Percentiles rank a stretch among this genome's conserved stretches.
phyloP scores from a whole-genome alignment of 768 basidiomycete genomes.

The Naematelia aurantialba region DNA sequence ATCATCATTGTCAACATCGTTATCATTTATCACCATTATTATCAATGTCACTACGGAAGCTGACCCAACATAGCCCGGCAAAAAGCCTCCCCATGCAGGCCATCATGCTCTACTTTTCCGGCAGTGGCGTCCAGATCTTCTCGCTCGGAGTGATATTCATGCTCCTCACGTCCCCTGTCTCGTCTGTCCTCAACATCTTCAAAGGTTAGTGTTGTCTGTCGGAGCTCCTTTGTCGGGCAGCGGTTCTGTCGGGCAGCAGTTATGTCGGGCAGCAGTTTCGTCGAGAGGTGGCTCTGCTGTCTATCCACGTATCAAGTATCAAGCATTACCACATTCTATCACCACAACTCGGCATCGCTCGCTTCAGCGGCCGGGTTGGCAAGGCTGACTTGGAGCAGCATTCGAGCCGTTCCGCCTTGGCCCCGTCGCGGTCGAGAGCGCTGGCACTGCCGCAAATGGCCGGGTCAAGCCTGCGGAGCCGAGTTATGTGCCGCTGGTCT shows the following conservation, averaged over 20 bases:
- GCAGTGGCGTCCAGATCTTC: slow-evolving; percentile 90
- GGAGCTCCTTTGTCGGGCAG: no score
- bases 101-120: slow-evolving; percentile 98
- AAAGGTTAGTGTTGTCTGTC: slow-evolving; percentile 57
- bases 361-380: no score
- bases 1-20: no score
- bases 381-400: slow-evolving; percentile 43
- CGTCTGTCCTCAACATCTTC: slow-evolving; percentile 74
- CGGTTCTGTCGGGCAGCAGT: no score
- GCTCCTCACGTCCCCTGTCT: slow-evolving; percentile 81
- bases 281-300: no score
- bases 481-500: slow-evolving; percentile 24
- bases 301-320: no score
- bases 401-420: slow-evolving; percentile 66
- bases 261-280: no score
- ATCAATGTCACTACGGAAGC: background rate
- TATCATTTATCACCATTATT: background rate
- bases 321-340: no score
- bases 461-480: slow-evolving; percentile 7
- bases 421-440: background rate
- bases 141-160: slow-evolving; percentile 95
- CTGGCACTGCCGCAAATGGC: background rate
- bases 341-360: no score
- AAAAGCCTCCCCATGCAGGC: slow-evolving; percentile 95
- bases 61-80: slow-evolving; percentile 57